Percentiles rank a stretch among this genome's conserved stretches.
These are phyloP conservation scores for Acmispon strigosus DNA, from an alignment of 306 rosid species.

Conservation along the genomic window DNA sequence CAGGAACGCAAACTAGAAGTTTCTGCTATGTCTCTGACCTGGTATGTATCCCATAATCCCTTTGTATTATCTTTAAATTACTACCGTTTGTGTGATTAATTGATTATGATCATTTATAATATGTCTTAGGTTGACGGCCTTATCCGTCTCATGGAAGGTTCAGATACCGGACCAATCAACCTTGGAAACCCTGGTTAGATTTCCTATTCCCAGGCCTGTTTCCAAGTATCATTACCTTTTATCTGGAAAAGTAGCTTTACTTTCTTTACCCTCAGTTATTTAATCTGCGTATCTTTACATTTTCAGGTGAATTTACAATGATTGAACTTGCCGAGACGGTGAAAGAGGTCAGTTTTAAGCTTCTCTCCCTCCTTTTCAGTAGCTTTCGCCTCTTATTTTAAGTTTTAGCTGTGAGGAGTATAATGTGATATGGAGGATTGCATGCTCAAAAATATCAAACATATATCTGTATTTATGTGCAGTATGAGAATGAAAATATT, in stretches of 20 bases:
- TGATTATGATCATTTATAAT: background rate
- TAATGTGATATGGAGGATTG: background rate
- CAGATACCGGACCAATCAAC: constrained; percentile 55
- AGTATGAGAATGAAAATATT: background rate
- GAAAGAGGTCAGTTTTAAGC: constrained; percentile 53
- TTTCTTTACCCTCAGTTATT: background rate
- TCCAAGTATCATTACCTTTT: background rate
- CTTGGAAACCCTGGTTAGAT: constrained; percentile 58
- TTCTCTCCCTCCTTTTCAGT: no score
- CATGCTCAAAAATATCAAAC: background rate
- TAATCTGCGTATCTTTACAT: background rate
- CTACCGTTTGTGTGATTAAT: background rate
- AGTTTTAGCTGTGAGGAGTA: no score
- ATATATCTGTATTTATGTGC: background rate
- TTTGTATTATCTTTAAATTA: background rate
- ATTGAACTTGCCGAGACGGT: constrained; percentile 71
- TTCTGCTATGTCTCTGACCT: constrained; percentile 62
- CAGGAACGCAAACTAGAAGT: constrained; percentile 69
- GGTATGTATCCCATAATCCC: constrained; percentile 24
- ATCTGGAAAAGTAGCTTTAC: constrained; percentile 20
- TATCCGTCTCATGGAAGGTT: constrained; percentile 56
- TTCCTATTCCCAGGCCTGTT: background rate
- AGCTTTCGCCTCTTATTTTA: no score
- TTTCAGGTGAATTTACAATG: constrained; percentile 79
- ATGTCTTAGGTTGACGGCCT: constrained; percentile 56